Base-by-base conservation (phyloP, 1,139 yeast genomes). In the Ogataea hybrid region DNA sequence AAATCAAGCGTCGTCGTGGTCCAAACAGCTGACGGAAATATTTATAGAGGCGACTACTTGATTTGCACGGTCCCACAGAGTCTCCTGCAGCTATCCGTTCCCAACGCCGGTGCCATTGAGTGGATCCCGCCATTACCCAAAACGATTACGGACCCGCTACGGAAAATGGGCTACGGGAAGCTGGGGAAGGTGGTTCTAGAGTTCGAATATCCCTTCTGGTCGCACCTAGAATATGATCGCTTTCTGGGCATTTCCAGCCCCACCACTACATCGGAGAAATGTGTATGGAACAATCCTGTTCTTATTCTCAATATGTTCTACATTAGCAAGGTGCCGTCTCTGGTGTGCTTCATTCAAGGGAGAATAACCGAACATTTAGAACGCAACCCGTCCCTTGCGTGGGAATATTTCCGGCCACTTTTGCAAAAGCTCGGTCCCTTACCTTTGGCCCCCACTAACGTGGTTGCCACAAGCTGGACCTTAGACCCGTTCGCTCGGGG, bases 21-120 rank as follows among this genome's bases (percentile, higher is more conserved):
- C 2, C 46, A 46, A 8, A 61, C 71, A 2, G 48, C 45, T 0
- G 50, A 57, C 17, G 68, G 68, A 4, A 54, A 56, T 10, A 47
- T 33, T 2, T 62, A 57, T 43, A 47, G 50, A 4, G 71, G 79
- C 32, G 76, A 80, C 37, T 80, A 77, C 54, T 67, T 78, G 25
- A 70, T 88, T 7, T 83, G 86, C 4, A 80, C 95, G 0, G 79
- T 84, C 9, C 96, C 96, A 0, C 84, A 83, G 47, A 83, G 90
- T 39, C 68, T 84, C 8, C 64, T 87, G 32, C 68, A 69, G 44
- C 70, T 68, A 1, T 50, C 65, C 2, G 51, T 62, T 0, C 53
- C 52, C 4, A 63, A 63, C 35, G 55, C 64, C 16, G 70, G 71
- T 12, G 73, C 74, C 0, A 75, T 87, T 31, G 61, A 62, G 34